phyloP scores from a whole-genome alignment of 805 yeast genomes.

The Lipomyces japonicus region DNA sequence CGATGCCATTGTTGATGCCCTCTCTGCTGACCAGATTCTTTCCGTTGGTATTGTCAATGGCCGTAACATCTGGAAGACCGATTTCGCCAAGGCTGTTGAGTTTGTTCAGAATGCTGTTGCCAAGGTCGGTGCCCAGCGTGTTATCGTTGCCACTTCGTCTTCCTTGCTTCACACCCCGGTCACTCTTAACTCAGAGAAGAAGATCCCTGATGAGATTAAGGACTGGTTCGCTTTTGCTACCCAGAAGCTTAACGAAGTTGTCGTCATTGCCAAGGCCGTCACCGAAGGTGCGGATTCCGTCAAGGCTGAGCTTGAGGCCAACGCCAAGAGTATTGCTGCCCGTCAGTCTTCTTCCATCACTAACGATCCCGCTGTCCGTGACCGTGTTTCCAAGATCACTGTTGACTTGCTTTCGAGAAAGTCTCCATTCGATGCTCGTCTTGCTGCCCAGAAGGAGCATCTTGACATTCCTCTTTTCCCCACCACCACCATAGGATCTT shows the following conservation, averaged over 20 bases:
- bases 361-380: slow-evolving; percentile 84
- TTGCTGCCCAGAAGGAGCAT: slow-evolving; percentile 76
- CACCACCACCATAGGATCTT: slow-evolving; percentile 99
- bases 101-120: slow-evolving; percentile 77
- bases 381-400: slow-evolving; percentile 75
- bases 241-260: slow-evolving; percentile 92
- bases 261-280: slow-evolving; percentile 79
- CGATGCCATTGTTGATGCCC: slow-evolving; percentile 67
- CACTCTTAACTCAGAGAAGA: slow-evolving; percentile 86
- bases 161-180: slow-evolving; percentile 98
- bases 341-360: slow-evolving; percentile 85
- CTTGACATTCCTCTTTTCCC: slow-evolving; percentile 98
- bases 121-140: slow-evolving; percentile 81
- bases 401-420: slow-evolving; percentile 69
- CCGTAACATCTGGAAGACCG: slow-evolving; percentile 99
- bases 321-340: slow-evolving; percentile 78
- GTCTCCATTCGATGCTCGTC: slow-evolving; percentile 81
- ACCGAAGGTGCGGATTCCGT: slow-evolving; percentile 70
- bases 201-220: slow-evolving; percentile 85
- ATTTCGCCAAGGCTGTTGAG: slow-evolving; percentile 80
- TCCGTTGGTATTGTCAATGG: slow-evolving; percentile 98
- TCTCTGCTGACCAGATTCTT: slow-evolving; percentile 67
- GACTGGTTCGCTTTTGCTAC: slow-evolving; percentile 98
- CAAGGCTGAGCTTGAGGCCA: slow-evolving; percentile 70
- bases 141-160: slow-evolving; percentile 89